phyloP scores from a whole-genome alignment of 2,329 filamentous ascomycete species.

The Botrytis tulipae region DNA sequence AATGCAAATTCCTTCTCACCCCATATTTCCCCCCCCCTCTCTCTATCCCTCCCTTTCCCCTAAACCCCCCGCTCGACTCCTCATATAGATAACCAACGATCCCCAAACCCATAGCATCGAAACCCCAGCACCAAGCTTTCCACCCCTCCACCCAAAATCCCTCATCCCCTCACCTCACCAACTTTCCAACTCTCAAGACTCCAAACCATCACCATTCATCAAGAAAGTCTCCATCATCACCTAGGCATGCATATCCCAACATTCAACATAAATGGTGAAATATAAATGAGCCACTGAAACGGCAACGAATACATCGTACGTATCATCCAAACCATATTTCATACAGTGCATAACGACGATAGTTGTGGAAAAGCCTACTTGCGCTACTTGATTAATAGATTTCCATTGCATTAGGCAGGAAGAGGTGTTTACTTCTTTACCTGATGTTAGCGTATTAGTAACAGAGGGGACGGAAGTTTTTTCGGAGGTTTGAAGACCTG shows the following conservation, averaged over 20 bases:
- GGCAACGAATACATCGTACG: accelerated
- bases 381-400: not conserved
- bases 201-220: not conserved
- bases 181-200: not conserved
- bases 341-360: accelerated
- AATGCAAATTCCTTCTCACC: not conserved
- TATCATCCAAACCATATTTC: not conserved
- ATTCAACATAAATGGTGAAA: not conserved
- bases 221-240: not conserved
- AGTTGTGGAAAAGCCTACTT: not conserved
- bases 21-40: no score
- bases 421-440: not conserved
- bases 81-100: not conserved
- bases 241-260: not conserved
- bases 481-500: not conserved
- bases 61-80: not conserved
- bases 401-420: not conserved
- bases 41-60: no score
- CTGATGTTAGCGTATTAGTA: not conserved
- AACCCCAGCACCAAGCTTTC: not conserved
- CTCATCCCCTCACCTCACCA: not conserved
- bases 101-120: not conserved
- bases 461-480: not conserved
- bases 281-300: accelerated
- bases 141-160: no score